Evolutionary conservation across 1,139 yeast species (phyloP).

Genomic region (Pichia sp.): DNA sequence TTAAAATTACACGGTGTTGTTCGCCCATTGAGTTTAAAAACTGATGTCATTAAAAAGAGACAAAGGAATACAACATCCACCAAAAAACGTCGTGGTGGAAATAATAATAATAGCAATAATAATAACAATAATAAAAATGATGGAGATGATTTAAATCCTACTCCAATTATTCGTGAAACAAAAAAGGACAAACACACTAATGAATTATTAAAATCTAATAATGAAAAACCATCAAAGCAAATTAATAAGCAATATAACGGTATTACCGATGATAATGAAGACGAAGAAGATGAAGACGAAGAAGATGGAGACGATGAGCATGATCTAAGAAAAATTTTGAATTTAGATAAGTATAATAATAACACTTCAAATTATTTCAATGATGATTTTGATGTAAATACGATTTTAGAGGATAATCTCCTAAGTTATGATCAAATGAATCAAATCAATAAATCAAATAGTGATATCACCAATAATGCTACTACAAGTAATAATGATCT

Average conservation of each 20-base stretch:
- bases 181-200: not conserved
- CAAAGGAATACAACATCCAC: slow-evolving; percentile 27
- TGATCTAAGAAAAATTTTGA: not conserved
- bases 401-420: slow-evolving; percentile 2
- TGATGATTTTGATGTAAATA: slow-evolving; percentile 5
- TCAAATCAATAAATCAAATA: too few species aligned
- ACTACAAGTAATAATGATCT: not conserved
- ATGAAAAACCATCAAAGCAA: too few species aligned
- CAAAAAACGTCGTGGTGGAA: slow-evolving; percentile 21
- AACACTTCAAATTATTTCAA: not conserved
- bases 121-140: slow-evolving; percentile 16
- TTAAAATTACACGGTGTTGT: slow-evolving; percentile 90
- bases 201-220: not conserved
- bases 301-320: not conserved
- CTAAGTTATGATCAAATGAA: too few species aligned
- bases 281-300: slow-evolving; percentile 1
- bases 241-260: too few species aligned
- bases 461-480: too few species aligned
- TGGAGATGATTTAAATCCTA: slow-evolving; percentile 29
- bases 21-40: slow-evolving; percentile 81
- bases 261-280: too few species aligned
- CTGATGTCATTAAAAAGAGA: slow-evolving; percentile 88
- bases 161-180: slow-evolving; percentile 21
- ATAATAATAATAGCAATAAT: too few species aligned
- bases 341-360: not conserved